Base-by-base conservation (phyloP, 2,329 filamentous ascomycete species). In the Stenocarpella maydis region DNA sequence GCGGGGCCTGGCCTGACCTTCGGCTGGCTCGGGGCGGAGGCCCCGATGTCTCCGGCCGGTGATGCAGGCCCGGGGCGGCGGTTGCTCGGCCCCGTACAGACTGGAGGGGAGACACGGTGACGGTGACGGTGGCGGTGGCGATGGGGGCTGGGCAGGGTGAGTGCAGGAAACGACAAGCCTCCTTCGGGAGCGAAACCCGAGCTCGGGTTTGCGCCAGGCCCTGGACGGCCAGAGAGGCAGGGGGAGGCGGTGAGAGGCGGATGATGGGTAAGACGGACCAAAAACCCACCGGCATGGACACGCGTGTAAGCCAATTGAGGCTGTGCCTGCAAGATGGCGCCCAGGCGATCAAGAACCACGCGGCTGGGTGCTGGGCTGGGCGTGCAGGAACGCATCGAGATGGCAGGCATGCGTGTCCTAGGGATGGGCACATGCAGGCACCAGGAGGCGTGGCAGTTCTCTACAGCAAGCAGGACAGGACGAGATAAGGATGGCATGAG, bases 301-400 rank as follows among this genome's bases (percentile, higher is more conserved):
- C n/a, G 41, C 43, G 28, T 63, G 58, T 63, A 63, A 63, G 41
- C 58, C 41, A 47, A 43, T 63, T 43, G 58, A 63, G 58, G 58
- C 58, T 63, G 58, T 63, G 58, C 58, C 47, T 37, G 58, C 43
- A 63, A 37, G 41, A 61, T 7, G 24, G 55, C 39, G 21, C 17
- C 41, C 58, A 47, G n/a, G 8, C 41, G 14, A 47, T 5, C 19
- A 8, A 28, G 39, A 61, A 43, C 41, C 39, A 45, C 39, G 39
- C 55, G 14, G 58, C 55, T 60, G 55, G 55, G 39, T 17, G 14
- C 55, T 45, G 12, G 9, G 34, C 4, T 17, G 4, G 21, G 9
- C 24, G 6, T 14, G 17, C 24, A 19, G 12, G 17, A 15, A 55
- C 31, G 53, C 39, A 21, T 21, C 55, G 31, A 28, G 39, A 60